A percentile compares a stretch with the other conserved stretches of the same genome.
phyloP scores from a whole-genome alignment of 176 grass and related monocot species.

The Oryza brachyantha region DNA sequence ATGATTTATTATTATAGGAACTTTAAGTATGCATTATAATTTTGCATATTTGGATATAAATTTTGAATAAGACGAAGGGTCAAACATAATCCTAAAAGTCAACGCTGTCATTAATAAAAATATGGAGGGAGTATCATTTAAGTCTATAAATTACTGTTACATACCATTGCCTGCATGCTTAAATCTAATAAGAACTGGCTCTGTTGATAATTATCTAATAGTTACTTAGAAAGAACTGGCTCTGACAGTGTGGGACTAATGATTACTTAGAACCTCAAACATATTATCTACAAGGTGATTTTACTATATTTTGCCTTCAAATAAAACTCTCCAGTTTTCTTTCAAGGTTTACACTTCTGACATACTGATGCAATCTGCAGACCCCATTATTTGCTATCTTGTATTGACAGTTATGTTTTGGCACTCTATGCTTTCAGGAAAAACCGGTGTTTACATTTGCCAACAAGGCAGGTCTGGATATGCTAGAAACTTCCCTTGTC shows the following conservation, averaged over 20 bases:
- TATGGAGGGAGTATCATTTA: no score
- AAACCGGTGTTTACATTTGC: slow-evolving; percentile 82
- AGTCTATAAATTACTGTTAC: background rate
- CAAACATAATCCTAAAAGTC: no score
- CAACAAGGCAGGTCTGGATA: slow-evolving; percentile 91
- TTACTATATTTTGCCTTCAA: background rate
- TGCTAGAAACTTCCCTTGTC: slow-evolving; percentile 92
- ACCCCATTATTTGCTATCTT: background rate
- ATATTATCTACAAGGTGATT: background rate
- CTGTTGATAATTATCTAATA: background rate
- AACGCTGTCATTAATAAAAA: no score
- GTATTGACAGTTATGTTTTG: slow-evolving; percentile 7
- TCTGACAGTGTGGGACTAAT: background rate
- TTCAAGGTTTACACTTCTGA: background rate
- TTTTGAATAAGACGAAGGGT: no score
- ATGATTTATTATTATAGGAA: no score
- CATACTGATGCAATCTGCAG: background rate
- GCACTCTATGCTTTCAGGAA: slow-evolving; percentile 25
- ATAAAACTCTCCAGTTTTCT: background rate
- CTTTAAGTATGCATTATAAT: no score
- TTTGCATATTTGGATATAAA: no score
- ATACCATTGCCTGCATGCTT: background rate
- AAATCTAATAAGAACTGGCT: background rate
- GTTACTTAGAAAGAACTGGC: background rate
- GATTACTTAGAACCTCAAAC: background rate